Conservation (phyloP, 108 stramenopile genomes). For the Nannochloropsis salina region DNA sequence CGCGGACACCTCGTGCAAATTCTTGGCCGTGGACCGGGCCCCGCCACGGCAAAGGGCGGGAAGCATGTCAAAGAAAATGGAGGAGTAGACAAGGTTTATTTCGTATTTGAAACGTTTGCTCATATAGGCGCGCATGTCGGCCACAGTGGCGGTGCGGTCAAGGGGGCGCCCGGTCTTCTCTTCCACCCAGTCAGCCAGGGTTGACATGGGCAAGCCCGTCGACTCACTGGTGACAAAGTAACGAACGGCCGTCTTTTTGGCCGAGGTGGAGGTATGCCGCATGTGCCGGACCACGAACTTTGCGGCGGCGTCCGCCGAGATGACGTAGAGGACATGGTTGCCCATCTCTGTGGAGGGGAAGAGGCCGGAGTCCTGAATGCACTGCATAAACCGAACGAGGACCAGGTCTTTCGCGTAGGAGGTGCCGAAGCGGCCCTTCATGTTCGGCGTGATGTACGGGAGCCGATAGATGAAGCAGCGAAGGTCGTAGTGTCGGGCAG, state of each 20-base stretch:
- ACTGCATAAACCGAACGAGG: constrained; percentile 8
- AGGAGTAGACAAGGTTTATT: background rate
- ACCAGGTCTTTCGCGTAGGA: background rate
- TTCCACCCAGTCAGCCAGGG: background rate
- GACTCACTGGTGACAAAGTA: background rate
- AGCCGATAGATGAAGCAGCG: constrained; percentile 1
- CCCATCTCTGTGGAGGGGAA: background rate
- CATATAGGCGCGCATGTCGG: background rate
- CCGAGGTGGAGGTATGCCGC: background rate
- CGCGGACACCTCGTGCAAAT: background rate
- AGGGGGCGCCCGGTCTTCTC: background rate
- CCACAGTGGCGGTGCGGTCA: background rate
- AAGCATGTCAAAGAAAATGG: background rate
- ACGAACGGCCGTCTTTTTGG: background rate
- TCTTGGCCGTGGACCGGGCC: background rate
- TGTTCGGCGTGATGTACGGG: background rate
- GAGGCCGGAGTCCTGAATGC: background rate
- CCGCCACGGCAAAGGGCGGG: background rate
- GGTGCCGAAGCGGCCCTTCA: background rate
- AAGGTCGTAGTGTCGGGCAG: background rate
- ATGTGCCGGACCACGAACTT: constrained; percentile 12
- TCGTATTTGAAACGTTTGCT: background rate
- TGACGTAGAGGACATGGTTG: background rate
- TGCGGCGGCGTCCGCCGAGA: background rate
- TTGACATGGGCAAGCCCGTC: background rate